Conservation (phyloP, 805 yeast species). For the Yarrowia phangngaensis region DNA sequence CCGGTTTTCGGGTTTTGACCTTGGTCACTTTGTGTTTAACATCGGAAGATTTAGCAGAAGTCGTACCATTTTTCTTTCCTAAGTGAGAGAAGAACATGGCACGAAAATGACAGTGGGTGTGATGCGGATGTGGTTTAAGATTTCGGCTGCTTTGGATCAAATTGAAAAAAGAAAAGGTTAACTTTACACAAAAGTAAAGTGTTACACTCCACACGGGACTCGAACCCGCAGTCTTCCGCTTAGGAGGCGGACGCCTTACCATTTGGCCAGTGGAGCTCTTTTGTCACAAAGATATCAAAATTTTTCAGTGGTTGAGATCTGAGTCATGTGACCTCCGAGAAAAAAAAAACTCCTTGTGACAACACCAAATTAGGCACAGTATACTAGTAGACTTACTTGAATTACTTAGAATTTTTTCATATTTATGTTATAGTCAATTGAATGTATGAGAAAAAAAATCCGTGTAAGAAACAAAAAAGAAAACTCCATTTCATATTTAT, state of each 20-base stretch:
- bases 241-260: conserved; percentile 69
- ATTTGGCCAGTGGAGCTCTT: conserved; percentile 53
- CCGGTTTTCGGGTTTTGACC: conserved; percentile 20
- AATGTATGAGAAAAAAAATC: too few species aligned
- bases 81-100: conserved; percentile 20
- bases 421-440: too few species aligned
- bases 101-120: too few species aligned
- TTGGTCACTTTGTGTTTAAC: conserved; percentile 26
- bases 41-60: conserved; percentile 6
- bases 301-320: background rate
- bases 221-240: conserved; percentile 68
- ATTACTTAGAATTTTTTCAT: too few species aligned
- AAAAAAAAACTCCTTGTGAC: too few species aligned
- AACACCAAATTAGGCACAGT: too few species aligned
- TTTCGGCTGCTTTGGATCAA: background rate
- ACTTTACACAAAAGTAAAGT: conserved; percentile 17
- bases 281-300: background rate
- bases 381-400: too few species aligned
- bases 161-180: conserved; percentile 6
- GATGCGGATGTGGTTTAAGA: too few species aligned
- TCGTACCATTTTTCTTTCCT: conserved; percentile 17
- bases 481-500: too few species aligned
- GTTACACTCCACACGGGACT: conserved; percentile 56
- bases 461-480: too few species aligned
- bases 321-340: background rate